Conservation (phyloP, 1,284 basidiomycete genomes). For the Puccinia horiana region DNA sequence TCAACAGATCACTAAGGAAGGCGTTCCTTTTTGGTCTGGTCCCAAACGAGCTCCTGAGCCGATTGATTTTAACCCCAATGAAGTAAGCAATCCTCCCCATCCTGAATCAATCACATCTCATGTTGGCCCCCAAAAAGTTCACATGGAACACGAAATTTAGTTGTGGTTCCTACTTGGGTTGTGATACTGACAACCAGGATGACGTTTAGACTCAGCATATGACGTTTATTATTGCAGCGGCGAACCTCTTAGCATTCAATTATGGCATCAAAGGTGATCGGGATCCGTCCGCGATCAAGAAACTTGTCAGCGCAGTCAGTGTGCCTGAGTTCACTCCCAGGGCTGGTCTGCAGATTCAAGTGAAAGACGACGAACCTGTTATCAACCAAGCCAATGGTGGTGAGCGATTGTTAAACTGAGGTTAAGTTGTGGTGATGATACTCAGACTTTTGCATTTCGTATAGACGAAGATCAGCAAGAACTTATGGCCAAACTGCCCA, state of each 20-base stretch:
- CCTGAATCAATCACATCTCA: neutral
- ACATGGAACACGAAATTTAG: neutral
- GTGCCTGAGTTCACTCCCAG: slow-evolving; percentile 92
- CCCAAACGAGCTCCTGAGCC: slow-evolving; percentile 98
- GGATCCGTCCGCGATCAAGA: slow-evolving; percentile 77
- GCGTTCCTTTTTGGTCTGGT: slow-evolving; percentile 64
- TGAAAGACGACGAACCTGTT: slow-evolving; percentile 86
- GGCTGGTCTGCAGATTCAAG: slow-evolving; percentile 89
- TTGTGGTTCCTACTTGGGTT: neutral
- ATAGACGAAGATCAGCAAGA: slow-evolving; percentile 64
- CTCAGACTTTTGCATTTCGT: neutral
- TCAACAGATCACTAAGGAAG: slow-evolving; percentile 46
- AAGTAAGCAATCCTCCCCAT: slow-evolving; percentile 67
- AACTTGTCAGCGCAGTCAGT: slow-evolving; percentile 77
- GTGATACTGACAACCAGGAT: neutral
- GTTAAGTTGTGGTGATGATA: neutral
- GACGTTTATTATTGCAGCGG: slow-evolving; percentile 85
- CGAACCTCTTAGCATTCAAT: slow-evolving; percentile 97
- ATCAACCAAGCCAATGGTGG: slow-evolving; percentile 63
- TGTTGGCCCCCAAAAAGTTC: neutral
- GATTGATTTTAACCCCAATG: slow-evolving; percentile 77
- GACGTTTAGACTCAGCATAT: slow-evolving; percentile 74
- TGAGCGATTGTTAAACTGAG: neutral
- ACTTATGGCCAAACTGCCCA: slow-evolving; percentile 71
- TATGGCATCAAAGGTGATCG: slow-evolving; percentile 91